Percentiles rank a stretch among this genome's conserved stretches.
Conservation (phyloP, 306 rosid species). For the Argentina anserina region DNA sequence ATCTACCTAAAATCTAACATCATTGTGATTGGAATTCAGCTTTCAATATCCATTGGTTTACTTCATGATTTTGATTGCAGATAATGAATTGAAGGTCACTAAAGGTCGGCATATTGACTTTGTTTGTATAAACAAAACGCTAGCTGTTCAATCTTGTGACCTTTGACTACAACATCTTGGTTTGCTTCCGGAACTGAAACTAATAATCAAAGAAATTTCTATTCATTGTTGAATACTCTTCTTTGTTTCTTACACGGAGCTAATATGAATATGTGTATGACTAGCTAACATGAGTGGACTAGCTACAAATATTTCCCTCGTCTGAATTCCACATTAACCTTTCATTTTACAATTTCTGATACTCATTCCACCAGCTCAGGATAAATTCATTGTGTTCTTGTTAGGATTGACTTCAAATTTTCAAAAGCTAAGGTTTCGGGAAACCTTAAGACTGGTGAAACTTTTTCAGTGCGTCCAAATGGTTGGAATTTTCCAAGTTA, state of each 20-base stretch:
- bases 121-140: neutral
- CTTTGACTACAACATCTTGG: conserved; percentile 9
- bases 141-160: conserved; percentile 8
- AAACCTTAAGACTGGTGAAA: neutral
- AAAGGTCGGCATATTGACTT: conserved; percentile 7
- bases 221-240: neutral
- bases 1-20: neutral
- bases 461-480: conserved; percentile 7
- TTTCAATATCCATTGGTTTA: neutral
- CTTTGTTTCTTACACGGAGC: conserved; percentile 8
- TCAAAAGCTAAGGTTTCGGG: neutral
- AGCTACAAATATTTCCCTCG: neutral
- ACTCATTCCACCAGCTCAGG: conserved; percentile 3
- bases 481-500: conserved; percentile 10
- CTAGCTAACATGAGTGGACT: neutral
- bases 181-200: conserved; percentile 1
- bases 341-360: neutral
- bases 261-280: neutral
- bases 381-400: conserved; percentile 8
- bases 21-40: neutral
- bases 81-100: neutral
- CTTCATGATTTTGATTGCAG: conserved; percentile 7
- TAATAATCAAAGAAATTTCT: neutral
- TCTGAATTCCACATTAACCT: neutral
- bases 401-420: conserved; percentile 4